phyloP scores from a whole-genome alignment of 1,139 yeast species.

The Candida labiduridarum region DNA sequence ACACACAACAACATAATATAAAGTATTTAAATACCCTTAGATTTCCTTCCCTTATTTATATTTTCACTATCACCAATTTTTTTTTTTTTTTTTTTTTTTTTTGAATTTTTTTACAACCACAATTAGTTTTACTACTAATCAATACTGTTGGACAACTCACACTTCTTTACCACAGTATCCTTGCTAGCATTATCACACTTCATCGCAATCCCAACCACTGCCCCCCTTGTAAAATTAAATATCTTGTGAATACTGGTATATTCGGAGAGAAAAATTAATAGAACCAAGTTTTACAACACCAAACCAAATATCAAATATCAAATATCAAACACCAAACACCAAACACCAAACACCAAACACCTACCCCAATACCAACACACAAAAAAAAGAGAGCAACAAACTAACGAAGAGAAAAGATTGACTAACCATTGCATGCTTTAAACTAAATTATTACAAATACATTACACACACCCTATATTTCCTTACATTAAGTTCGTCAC shows the following conservation, averaged over 20 bases:
- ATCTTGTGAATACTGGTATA: no score
- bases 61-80: background rate
- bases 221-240: background rate
- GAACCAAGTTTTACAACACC: no score
- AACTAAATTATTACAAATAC: background rate
- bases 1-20: background rate
- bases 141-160: background rate
- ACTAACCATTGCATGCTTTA: background rate
- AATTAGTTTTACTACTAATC: no score
- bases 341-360: no score
- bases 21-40: constrained; percentile 2
- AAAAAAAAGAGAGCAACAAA: background rate
- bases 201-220: background rate
- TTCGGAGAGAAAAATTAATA: no score
- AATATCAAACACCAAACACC: no score
- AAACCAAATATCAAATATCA: no score
- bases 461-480: constrained; percentile 1
- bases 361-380: background rate
- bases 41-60: background rate
- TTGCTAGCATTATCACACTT: background rate
- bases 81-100: background rate
- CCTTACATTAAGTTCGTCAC: no score
- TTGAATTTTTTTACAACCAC: background rate
- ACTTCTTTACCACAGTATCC: background rate
- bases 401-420: background rate